Conservation (phyloP, 352 stramenopile species). For the Phytophthora fragariae region DNA sequence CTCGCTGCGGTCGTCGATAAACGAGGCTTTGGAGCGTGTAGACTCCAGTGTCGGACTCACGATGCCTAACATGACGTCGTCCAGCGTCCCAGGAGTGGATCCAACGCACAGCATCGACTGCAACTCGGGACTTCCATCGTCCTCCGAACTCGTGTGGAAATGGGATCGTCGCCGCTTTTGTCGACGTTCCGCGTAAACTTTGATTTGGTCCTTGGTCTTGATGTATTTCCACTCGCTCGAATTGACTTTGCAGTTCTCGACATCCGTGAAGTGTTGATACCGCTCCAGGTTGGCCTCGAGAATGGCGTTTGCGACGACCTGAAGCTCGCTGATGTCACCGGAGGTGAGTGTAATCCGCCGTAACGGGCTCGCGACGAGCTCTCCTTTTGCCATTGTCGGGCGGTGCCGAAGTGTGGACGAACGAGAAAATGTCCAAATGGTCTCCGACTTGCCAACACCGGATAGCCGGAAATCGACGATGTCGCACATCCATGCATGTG, state of each 20-base stretch:
- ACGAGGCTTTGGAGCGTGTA: constrained; percentile 42
- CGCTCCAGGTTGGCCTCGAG: constrained; percentile 35
- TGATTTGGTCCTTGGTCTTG: constrained; percentile 39
- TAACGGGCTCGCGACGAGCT: constrained; percentile 38
- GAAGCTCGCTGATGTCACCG: constrained; percentile 29
- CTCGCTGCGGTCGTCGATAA: constrained; percentile 43
- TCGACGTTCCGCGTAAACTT: constrained; percentile 27
- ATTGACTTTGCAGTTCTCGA: constrained; percentile 33
- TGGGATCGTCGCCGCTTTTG: constrained; percentile 18
- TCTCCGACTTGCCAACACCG: constrained; percentile 12
- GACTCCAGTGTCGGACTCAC: constrained; percentile 41
- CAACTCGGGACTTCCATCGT: constrained; percentile 18
- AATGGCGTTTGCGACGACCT: constrained; percentile 35
- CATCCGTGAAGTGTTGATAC: constrained; percentile 38
- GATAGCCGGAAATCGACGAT: constrained; percentile 18
- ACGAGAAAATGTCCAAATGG: constrained; percentile 26
- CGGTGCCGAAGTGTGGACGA: background rate
- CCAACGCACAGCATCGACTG: constrained; percentile 43
- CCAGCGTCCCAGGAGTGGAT: constrained; percentile 36
- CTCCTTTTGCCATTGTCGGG: constrained; percentile 29
- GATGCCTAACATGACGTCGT: constrained; percentile 55
- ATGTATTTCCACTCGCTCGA: constrained; percentile 37
- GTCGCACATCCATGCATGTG: constrained; percentile 22
- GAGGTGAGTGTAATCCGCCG: constrained; percentile 22
- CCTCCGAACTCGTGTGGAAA: background rate